A percentile compares a stretch with the other conserved stretches of the same genome.
Evolutionary conservation across 306 rosid species (phyloP).

Genomic region (Prunus salicina): DNA sequence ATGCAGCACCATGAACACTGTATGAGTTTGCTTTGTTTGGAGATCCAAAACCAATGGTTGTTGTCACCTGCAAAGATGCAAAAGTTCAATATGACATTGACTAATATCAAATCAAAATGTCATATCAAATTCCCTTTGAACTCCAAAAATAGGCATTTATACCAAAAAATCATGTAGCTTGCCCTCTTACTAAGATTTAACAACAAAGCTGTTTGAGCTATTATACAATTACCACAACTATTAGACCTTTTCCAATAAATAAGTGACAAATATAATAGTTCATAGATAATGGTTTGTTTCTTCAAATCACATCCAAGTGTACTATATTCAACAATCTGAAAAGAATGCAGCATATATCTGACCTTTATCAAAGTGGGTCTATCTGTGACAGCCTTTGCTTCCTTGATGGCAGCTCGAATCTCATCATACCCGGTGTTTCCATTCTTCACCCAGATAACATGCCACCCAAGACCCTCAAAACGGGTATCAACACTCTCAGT

Average conservation of each 20-base stretch:
- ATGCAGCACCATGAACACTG: slow-evolving; percentile 96
- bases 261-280: background rate
- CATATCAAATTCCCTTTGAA: background rate
- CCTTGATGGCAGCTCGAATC: slow-evolving; percentile 93
- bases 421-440: slow-evolving; percentile 95
- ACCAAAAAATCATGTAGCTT: background rate
- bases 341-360: slow-evolving; percentile 16
- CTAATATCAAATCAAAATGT: background rate
- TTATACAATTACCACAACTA: background rate
- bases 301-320: background rate
- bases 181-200: background rate
- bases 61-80: slow-evolving; percentile 67
- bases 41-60: slow-evolving; percentile 97
- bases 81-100: background rate
- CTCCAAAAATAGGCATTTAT: background rate
- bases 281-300: background rate
- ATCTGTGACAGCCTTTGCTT: slow-evolving; percentile 90
- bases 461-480: slow-evolving; percentile 98
- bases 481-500: slow-evolving; percentile 86
- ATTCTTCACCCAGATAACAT: slow-evolving; percentile 95
- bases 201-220: background rate
- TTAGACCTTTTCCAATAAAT: background rate
- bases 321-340: background rate
- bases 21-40: slow-evolving; percentile 97
- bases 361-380: slow-evolving; percentile 94